Conservation (phyloP, 805 yeast species). For the Starmerella gropengiesseri region DNA sequence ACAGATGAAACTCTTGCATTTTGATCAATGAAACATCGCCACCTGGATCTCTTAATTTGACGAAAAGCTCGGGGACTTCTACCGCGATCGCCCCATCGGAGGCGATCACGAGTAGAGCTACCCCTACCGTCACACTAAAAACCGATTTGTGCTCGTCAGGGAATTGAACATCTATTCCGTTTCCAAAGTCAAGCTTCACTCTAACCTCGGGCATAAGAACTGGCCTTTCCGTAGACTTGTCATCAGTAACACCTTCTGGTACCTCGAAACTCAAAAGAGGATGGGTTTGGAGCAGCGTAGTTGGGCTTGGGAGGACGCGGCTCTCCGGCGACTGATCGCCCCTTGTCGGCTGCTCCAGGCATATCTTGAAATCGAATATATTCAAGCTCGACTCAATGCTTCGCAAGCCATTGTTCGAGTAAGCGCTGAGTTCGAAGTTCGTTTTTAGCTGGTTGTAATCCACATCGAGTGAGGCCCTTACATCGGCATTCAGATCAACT, state of each 20-base stretch:
- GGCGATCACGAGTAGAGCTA: neutral
- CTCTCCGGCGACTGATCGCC: too few relatives aligned
- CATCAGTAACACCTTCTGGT: too few relatives aligned
- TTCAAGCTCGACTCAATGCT: constrained; percentile 1
- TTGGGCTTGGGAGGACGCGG: too few relatives aligned
- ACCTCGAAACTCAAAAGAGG: too few relatives aligned
- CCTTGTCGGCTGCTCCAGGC: too few relatives aligned
- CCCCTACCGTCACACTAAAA: neutral
- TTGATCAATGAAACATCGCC: constrained; percentile 1
- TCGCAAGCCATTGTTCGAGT: neutral
- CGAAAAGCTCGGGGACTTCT: neutral
- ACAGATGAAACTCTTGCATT: neutral
- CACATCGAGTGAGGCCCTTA: neutral
- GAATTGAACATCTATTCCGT: constrained; percentile 2
- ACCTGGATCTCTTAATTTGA: constrained; percentile 1
- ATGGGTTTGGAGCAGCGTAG: too few relatives aligned
- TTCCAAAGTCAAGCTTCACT: neutral
- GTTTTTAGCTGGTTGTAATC: neutral
- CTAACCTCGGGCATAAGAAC: neutral
- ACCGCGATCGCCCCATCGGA: neutral
- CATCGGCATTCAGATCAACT: neutral
- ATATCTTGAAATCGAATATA: neutral
- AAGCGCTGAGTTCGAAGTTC: neutral
- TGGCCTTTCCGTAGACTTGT: neutral
- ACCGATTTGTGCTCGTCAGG: constrained; percentile 2